These are phyloP conservation scores for Pulchroboletus neoregius DNA, from an alignment of 1,284 basidiomycete species.

Conservation along the genomic window DNA sequence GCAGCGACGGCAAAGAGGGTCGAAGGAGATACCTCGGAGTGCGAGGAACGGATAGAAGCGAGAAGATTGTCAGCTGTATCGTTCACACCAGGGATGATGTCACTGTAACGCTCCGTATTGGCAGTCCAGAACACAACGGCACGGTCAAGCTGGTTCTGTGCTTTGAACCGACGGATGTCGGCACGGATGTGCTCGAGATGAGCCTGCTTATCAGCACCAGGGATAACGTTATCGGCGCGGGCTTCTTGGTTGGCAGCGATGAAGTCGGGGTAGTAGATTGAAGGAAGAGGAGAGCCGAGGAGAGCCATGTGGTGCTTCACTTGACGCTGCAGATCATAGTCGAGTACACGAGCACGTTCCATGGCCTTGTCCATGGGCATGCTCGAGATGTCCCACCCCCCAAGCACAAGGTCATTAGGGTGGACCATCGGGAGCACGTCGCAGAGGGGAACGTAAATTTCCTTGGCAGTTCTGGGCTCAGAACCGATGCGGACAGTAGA, in stretches of 20 bases:
- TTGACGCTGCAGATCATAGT: conserved; percentile 97
- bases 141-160: conserved; percentile 78
- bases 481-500: conserved; percentile 91
- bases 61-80: conserved; percentile 92
- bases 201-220: conserved; percentile 82
- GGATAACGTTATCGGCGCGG: conserved; percentile 90
- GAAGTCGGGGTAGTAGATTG: conserved; percentile 94
- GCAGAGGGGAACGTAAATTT: conserved; percentile 89
- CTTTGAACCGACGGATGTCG: conserved; percentile 94
- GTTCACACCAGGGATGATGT: conserved; percentile 92
- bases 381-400: conserved; percentile 97
- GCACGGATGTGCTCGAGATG: conserved; percentile 91
- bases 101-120: conserved; percentile 98
- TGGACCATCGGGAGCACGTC: conserved; percentile 98
- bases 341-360: conserved; percentile 90
- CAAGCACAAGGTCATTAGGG: conserved; percentile 96
- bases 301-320: conserved; percentile 82
- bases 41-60: conserved; percentile 76
- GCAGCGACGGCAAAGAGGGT: conserved; percentile 94
- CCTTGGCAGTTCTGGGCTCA: conserved; percentile 82
- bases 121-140: conserved; percentile 96
- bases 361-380: conserved; percentile 87
- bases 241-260: conserved; percentile 98
- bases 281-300: conserved; percentile 84
- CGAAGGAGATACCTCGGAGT: conserved; percentile 92